phyloP scores from a whole-genome alignment of 371 early-diverging fungal species.

The Choanephora cucurbitarum region DNA sequence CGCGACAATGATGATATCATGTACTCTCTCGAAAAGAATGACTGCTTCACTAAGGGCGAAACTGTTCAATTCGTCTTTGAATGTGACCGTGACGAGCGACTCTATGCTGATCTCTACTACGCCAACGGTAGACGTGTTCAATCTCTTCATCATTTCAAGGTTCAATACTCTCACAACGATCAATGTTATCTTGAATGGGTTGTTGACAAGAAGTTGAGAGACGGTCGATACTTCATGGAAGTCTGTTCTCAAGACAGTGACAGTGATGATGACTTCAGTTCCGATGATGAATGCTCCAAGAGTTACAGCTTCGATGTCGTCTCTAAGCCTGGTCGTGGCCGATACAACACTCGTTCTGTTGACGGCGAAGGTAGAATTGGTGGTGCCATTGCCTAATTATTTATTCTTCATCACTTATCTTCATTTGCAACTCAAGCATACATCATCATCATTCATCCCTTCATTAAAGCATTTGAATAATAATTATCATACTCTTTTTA shows the following conservation, averaged over 20 bases:
- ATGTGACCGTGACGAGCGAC: conserved; percentile 16
- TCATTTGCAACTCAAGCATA: not conserved
- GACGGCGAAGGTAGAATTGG: too few relatives aligned
- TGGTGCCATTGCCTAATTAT: not conserved
- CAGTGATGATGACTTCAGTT: conserved; percentile 12
- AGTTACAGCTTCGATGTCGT: conserved; percentile 6
- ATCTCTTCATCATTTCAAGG: conserved; percentile 6
- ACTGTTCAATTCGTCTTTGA: conserved; percentile 16
- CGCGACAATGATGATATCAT: conserved; percentile 17
- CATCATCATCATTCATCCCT: not conserved
- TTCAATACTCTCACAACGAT: conserved; percentile 11
- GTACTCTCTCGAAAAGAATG: conserved; percentile 6
- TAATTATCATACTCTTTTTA: not conserved
- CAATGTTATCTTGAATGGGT: conserved; percentile 14
- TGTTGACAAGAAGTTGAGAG: conserved; percentile 8
- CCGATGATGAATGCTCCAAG: conserved; percentile 14
- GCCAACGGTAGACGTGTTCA: conserved; percentile 15
- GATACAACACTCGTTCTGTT: not conserved
- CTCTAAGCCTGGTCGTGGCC: not conserved
- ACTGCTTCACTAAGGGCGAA: conserved; percentile 9
- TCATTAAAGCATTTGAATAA: not conserved
- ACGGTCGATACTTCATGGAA: conserved; percentile 21
- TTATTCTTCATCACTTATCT: not conserved
- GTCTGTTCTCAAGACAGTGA: conserved; percentile 16
- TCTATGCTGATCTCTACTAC: conserved; percentile 16